phyloP scores from a whole-genome alignment of 2,329 filamentous ascomycete genomes.

The Verticillium dahliae region DNA sequence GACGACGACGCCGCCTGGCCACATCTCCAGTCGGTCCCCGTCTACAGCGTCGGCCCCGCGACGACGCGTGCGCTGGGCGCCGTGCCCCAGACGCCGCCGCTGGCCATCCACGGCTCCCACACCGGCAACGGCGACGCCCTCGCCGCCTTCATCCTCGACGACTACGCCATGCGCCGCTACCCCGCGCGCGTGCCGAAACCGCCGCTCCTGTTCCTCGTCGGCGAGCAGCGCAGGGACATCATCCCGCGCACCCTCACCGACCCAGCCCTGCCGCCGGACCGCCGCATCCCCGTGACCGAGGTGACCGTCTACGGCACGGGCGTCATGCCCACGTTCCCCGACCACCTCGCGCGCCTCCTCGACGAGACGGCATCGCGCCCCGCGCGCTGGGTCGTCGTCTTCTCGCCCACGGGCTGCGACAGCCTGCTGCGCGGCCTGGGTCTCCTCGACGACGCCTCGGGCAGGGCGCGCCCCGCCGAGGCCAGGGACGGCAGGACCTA shows the following conservation, averaged over 20 bases:
- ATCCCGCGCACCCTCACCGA: constrained; percentile 77
- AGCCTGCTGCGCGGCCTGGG: constrained; percentile 50
- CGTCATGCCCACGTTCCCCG: constrained; percentile 71
- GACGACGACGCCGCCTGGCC: constrained; percentile 32
- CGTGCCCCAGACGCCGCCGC: constrained; percentile 38
- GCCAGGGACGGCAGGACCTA: constrained; percentile 40
- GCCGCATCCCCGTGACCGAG: constrained; percentile 65
- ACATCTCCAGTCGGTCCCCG: constrained; percentile 46
- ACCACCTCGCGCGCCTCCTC: constrained; percentile 53
- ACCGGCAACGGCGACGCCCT: constrained; percentile 81
- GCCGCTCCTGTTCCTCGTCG: constrained; percentile 78
- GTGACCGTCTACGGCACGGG: constrained; percentile 81
- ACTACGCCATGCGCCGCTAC: constrained; percentile 57
- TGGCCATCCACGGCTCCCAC: constrained; percentile 69
- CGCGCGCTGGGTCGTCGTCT: constrained; percentile 68
- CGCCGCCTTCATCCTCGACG: constrained; percentile 68
- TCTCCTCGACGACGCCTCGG: constrained; percentile 39
- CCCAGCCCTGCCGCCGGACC: constrained; percentile 34
- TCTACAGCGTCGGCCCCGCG: constrained; percentile 78
- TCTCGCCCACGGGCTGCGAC: constrained; percentile 60
- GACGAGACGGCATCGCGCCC: constrained; percentile 29
- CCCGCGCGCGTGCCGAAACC: constrained; percentile 38
- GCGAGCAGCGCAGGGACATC: constrained; percentile 82
- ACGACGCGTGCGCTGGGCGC: constrained; percentile 68
- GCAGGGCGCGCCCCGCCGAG: constrained; percentile 22